Conservation (phyloP, 148 eudicot species). For the Simmondsia chinensis region DNA sequence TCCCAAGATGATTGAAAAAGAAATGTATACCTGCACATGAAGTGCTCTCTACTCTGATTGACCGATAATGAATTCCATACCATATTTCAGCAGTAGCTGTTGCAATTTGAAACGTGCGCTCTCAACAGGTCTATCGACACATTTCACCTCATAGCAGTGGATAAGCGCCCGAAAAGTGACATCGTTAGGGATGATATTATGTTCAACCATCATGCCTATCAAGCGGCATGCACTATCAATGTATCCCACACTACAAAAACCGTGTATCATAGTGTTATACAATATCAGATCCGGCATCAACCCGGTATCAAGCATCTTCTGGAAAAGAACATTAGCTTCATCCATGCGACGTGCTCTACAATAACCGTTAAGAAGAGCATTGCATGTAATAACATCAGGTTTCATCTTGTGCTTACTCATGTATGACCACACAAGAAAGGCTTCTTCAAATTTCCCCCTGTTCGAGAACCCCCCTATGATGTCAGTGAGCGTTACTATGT, state of each 20-base stretch:
- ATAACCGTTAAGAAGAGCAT: conserved; percentile 40
- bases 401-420: conserved; percentile 22
- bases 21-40: too few species aligned
- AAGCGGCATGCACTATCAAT: conserved; percentile 25
- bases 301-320: conserved; percentile 24
- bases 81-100: conserved; percentile 17
- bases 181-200: conserved; percentile 24
- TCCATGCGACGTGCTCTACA: conserved; percentile 34
- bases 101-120: conserved; percentile 20
- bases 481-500: conserved; percentile 28
- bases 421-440: conserved; percentile 28
- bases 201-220: conserved; percentile 26
- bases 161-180: conserved; percentile 28
- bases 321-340: conserved; percentile 31
- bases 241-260: conserved; percentile 33
- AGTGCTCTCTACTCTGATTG: too few species aligned
- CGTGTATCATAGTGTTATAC: conserved; percentile 40
- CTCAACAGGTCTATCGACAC: conserved; percentile 19
- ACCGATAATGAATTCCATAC: too few species aligned
- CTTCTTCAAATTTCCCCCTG: conserved; percentile 34
- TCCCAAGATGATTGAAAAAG: too few species aligned
- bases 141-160: conserved; percentile 28
- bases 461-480: conserved; percentile 25
- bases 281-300: conserved; percentile 37
- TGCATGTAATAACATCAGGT: conserved; percentile 46